Percentiles rank a stretch among this genome's conserved stretches.
Conservation (phyloP, 768 basidiomycete species). For the Hydnum rufescens region DNA sequence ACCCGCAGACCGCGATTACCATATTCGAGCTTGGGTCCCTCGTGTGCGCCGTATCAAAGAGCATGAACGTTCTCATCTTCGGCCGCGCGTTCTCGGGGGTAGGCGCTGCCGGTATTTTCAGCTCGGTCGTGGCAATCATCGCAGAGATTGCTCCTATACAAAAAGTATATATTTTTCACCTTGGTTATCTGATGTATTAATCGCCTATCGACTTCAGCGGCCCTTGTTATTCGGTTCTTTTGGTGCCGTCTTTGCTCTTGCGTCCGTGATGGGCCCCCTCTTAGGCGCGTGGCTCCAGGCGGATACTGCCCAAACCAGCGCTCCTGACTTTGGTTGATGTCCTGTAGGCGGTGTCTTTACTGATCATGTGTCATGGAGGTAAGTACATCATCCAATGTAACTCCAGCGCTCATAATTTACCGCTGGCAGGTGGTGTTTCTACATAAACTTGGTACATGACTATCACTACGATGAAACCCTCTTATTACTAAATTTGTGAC, state of each 20-base stretch:
- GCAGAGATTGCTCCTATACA: constrained; percentile 15
- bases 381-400: constrained; percentile 13
- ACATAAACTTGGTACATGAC: background rate
- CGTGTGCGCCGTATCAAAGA: constrained; percentile 22
- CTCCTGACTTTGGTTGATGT: too few relatives aligned
- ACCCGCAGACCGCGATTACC: too few relatives aligned
- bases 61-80: constrained; percentile 19
- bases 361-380: constrained; percentile 22
- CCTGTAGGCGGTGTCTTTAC: constrained; percentile 21
- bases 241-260: constrained; percentile 21
- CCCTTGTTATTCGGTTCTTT: constrained; percentile 23
- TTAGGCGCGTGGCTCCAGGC: too few relatives aligned
- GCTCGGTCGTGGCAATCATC: constrained; percentile 14
- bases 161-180: too few relatives aligned
- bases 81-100: constrained; percentile 28
- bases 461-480: constrained; percentile 10
- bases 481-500: constrained; percentile 15
- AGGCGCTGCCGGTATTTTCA: constrained; percentile 24
- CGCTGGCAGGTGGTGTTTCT: background rate
- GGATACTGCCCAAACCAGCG: too few relatives aligned
- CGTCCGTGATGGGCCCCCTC: constrained; percentile 15
- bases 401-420: background rate
- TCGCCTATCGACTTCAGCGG: too few relatives aligned
- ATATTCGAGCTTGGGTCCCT: constrained; percentile 26
- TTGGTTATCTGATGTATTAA: background rate